Conservation (phyloP, 2,329 filamentous ascomycete species). For the Cyphellophora europaea region DNA sequence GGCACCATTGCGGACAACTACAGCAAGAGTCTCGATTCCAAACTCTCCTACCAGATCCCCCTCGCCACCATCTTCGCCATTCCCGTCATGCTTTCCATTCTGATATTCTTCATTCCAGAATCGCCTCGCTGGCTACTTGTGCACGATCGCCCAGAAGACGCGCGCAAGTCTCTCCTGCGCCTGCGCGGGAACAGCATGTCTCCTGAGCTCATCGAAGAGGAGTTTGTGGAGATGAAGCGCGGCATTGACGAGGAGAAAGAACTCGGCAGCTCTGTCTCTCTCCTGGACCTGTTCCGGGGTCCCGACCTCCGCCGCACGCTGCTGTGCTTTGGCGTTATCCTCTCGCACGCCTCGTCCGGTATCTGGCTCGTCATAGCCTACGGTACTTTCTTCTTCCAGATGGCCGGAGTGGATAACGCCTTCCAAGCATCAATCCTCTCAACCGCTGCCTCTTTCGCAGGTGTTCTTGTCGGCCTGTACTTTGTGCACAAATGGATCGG, state of each 20-base stretch:
- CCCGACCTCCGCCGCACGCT: conserved; percentile 22
- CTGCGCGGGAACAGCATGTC: conserved; percentile 8
- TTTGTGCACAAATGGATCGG: too few relatives aligned
- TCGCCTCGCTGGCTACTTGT: conserved; percentile 51
- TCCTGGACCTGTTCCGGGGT: conserved; percentile 23
- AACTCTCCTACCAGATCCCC: conserved; percentile 39
- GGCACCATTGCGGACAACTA: conserved; percentile 36
- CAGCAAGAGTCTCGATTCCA: conserved; percentile 28
- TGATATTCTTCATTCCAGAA: conserved; percentile 61
- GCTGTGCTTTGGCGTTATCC: conserved; percentile 51
- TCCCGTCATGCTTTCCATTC: conserved; percentile 49
- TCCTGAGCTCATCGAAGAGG: conserved; percentile 8
- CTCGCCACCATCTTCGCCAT: conserved; percentile 30
- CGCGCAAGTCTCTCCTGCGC: conserved; percentile 5
- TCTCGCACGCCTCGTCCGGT: conserved; percentile 7
- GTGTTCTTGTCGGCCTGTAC: too few relatives aligned
- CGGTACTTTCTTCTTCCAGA: too few relatives aligned
- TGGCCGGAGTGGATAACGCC: too few relatives aligned
- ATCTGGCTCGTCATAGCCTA: too few relatives aligned
- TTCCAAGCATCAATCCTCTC: too few relatives aligned
- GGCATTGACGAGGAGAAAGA: conserved; percentile 11
- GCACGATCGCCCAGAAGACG: conserved; percentile 11
- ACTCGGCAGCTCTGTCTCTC: conserved; percentile 7
- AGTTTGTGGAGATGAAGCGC: conserved; percentile 17
- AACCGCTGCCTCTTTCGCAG: too few relatives aligned